Conservation (phyloP, 805 yeast species). For the Ogataea allantospora region DNA sequence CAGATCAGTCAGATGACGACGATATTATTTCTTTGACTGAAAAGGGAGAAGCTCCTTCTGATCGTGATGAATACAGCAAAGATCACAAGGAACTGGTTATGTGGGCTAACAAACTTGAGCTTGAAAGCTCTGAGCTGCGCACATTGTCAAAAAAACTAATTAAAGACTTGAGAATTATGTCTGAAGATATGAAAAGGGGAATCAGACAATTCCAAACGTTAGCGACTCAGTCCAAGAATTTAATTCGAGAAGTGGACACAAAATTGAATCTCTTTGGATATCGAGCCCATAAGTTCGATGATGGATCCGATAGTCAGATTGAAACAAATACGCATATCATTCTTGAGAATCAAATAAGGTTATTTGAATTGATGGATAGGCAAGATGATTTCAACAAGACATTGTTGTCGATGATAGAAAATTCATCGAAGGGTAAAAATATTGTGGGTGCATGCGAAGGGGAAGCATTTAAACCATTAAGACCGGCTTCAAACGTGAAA, state of each 20-base stretch:
- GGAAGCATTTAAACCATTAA: neutral
- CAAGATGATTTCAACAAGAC: conserved; percentile 3
- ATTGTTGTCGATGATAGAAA: neutral
- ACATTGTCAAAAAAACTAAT: conserved; percentile 27
- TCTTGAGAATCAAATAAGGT: conserved; percentile 11
- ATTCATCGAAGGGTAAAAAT: neutral
- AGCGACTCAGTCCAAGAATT: conserved; percentile 11
- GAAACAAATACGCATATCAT: conserved; percentile 13
- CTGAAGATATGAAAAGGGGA: conserved; percentile 10
- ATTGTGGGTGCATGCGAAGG: neutral
- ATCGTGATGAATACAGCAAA: conserved; percentile 12
- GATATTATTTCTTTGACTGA: neutral
- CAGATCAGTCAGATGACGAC: conserved; percentile 15
- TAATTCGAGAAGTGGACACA: conserved; percentile 12
- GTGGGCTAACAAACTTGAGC: conserved; percentile 53
- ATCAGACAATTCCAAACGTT: conserved; percentile 10
- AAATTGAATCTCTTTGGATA: conserved; percentile 9
- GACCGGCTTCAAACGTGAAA: neutral
- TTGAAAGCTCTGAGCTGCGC: conserved; percentile 46
- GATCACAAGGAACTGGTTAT: conserved; percentile 32
- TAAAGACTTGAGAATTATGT: conserved; percentile 12
- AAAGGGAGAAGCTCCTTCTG: neutral
- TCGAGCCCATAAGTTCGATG: neutral
- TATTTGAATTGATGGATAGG: conserved; percentile 5
- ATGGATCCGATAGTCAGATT: conserved; percentile 2